These are phyloP conservation scores for Ensete glaucum DNA, from an alignment of 176 grass and related monocot species.

Conservation along the genomic window DNA sequence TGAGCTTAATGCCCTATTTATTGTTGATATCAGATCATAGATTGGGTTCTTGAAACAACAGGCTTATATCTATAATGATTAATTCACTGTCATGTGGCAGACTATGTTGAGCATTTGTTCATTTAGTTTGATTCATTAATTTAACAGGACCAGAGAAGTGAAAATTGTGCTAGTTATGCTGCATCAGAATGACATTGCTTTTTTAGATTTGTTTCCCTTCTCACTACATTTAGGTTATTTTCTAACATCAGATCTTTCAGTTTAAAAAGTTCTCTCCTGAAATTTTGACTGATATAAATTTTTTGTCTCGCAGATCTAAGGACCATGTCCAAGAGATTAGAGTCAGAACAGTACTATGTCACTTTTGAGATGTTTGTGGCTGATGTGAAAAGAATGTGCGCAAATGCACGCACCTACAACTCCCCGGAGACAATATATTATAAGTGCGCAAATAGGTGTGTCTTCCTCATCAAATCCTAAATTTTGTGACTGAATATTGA, in stretches of 20 bases:
- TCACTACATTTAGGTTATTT: not conserved
- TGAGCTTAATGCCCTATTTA: no score
- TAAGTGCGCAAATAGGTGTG: conserved; percentile 72
- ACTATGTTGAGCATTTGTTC: no score
- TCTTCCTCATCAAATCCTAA: not conserved
- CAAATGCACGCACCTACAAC: conserved; percentile 90
- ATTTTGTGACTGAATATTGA: not conserved
- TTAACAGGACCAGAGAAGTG: no score
- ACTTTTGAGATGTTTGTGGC: conserved; percentile 99
- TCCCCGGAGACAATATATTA: conserved; percentile 94
- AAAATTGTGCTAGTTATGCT: no score
- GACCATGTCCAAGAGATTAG: conserved; percentile 80
- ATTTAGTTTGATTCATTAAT: no score
- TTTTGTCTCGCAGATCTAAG: conserved; percentile 62
- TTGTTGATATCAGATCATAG: no score
- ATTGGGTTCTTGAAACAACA: no score
- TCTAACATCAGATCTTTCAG: not conserved
- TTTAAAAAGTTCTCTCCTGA: not conserved
- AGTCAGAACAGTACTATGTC: conserved; percentile 92
- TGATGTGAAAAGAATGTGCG: conserved; percentile 83
- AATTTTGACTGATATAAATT: not conserved
- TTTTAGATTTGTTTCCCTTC: not conserved
- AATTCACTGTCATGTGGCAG: no score
- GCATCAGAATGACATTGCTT: no score
- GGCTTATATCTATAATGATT: no score